A percentile compares a stretch with the other conserved stretches of the same genome.
Evolutionary conservation across 225 moss, liverwort and hornwort genomes (phyloP).

Genomic region (Climacium dendroides): DNA sequence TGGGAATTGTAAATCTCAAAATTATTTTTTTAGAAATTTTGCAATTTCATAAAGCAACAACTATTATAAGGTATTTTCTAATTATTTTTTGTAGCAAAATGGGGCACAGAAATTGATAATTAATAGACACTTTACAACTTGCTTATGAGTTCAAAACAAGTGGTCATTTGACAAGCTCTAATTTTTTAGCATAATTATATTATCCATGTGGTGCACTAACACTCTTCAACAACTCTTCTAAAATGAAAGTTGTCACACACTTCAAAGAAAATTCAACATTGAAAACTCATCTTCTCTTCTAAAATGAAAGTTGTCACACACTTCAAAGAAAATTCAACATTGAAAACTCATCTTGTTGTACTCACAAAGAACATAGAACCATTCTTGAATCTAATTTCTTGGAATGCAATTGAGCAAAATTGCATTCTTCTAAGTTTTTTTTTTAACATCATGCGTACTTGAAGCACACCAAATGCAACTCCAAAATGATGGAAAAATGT

Average conservation of each 20-base stretch:
- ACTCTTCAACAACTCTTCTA: background rate
- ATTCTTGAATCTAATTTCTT: too few species aligned
- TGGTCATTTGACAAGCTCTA: background rate
- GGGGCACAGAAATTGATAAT: too few species aligned
- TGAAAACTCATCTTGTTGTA: background rate
- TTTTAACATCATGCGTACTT: background rate
- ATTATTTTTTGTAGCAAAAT: background rate
- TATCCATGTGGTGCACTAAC: too few species aligned
- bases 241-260: background rate
- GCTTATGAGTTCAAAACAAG: background rate
- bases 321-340: background rate
- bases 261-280: background rate
- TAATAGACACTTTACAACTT: background rate
- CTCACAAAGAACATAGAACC: background rate
- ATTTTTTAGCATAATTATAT: fast-evolving
- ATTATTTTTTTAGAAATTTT: background rate
- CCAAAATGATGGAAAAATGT: background rate
- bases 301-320: too few species aligned
- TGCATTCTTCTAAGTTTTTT: background rate
- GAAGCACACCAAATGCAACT: background rate
- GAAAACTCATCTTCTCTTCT: background rate
- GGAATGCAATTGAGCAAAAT: background rate
- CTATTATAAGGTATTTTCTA: too few species aligned
- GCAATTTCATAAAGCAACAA: background rate
- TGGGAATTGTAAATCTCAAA: background rate